Percentiles rank a stretch among this genome's conserved stretches.
Conservation (phyloP, 257 asterid genomes). For the Solanum raphanifolium region DNA sequence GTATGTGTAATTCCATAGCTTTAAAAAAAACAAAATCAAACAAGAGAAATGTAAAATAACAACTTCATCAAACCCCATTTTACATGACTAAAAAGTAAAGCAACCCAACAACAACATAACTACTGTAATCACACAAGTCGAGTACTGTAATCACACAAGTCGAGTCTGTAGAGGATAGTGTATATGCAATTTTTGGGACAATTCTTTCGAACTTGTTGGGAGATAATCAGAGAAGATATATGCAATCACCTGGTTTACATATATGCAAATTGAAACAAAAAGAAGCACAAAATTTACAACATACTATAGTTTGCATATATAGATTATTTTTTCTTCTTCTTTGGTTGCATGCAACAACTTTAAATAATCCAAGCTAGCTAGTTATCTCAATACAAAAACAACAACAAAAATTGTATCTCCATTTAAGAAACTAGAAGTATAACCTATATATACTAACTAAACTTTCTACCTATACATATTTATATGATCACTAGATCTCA, state of each 20-base stretch:
- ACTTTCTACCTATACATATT: background rate
- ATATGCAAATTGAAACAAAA: background rate
- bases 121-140: background rate
- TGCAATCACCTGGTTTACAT: background rate
- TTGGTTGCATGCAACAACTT: background rate
- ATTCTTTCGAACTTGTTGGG: no score
- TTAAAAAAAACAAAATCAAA: background rate
- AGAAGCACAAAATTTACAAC: background rate
- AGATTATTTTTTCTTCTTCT: background rate
- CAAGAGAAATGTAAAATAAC: background rate
- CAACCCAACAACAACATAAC: background rate
- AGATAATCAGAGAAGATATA: no score
- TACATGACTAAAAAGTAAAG: background rate
- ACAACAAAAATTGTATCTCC: background rate
- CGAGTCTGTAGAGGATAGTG: background rate
- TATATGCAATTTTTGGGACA: background rate
- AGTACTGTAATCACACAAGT: background rate
- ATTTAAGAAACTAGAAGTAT: background rate
- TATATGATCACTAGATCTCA: background rate
- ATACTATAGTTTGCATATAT: background rate
- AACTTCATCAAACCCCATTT: background rate
- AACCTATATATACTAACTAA: background rate
- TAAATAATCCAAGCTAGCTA: background rate
- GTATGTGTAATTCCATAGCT: background rate
- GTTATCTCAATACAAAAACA: background rate